A percentile compares a stretch with the other conserved stretches of the same genome.
phyloP scores from a whole-genome alignment of 352 stramenopile species.

The Phytophthora sojae region DNA sequence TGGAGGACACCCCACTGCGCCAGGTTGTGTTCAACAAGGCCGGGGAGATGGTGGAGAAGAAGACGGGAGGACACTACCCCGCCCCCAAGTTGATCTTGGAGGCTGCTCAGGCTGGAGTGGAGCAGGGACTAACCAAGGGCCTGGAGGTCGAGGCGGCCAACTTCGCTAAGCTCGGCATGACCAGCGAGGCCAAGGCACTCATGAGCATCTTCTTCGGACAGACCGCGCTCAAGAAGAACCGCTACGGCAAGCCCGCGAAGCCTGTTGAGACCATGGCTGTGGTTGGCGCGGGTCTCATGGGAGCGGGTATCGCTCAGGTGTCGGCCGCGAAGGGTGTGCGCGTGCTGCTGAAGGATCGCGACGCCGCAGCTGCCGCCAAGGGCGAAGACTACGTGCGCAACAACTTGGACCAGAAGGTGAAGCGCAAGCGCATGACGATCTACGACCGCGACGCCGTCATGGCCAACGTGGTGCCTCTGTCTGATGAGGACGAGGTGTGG shows the following conservation, averaged over 20 bases:
- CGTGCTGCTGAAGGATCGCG: conserved; percentile 97
- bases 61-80: conserved; percentile 97
- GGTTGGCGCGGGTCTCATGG: conserved; percentile 98
- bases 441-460: conserved; percentile 92
- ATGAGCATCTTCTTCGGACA: conserved; percentile 99
- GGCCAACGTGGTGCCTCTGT: conserved; percentile 93
- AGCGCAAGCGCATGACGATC: conserved; percentile 94
- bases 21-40: conserved; percentile 96
- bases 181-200: conserved; percentile 94
- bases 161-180: conserved; percentile 97
- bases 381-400: conserved; percentile 94
- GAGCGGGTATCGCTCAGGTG: conserved; percentile 97
- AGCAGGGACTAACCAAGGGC: conserved; percentile 79
- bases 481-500: conserved; percentile 92
- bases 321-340: conserved; percentile 94
- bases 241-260: conserved; percentile 90
- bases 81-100: conserved; percentile 96
- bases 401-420: conserved; percentile 96
- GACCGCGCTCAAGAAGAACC: conserved; percentile 98
- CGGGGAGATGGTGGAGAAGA: conserved; percentile 97
- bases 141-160: conserved; percentile 94
- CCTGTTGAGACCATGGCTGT: conserved; percentile 95
- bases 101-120: conserved; percentile 85
- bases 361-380: conserved; percentile 83
- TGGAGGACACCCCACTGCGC: conserved; percentile 96